Base-by-base conservation (phyloP, 1,284 basidiomycete genomes). In the Ganoderma lingzhi region DNA sequence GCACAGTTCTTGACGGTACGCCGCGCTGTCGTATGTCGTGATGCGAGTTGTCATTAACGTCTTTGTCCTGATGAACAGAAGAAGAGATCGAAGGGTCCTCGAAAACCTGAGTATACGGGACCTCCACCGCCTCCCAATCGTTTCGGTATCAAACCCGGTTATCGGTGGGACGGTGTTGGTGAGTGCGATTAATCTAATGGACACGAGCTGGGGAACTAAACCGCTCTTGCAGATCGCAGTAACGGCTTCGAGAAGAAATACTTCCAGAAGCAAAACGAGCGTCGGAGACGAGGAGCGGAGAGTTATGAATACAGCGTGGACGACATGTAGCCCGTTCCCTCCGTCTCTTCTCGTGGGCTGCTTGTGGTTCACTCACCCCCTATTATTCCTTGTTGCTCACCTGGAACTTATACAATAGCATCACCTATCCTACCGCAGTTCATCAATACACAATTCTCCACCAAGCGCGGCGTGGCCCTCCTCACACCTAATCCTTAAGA, bases 161-260 rank as follows among this genome's bases (percentile, higher is more conserved):
- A 97, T 79, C 87, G 97, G 75, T 99, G 97, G 97, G 97, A 99
- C 79, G 96, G 96, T 59, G 96, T 97, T 67, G 95, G 95, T 96
- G 76, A 78, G 90, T 89, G 4, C 17, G 41, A n/a, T 45, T 41
- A 42, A 28, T 23, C 12, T 2, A 23, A 32, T 62, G 32, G 39
- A 56, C 44, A 8, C 62, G 2, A 23, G 32, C 51, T 8, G 30
- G 39, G n/a, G n/a, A 51, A 48, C 23, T 48, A n/a, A 65, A 28
- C 19, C n/a, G 48, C 64, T 6, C 2, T 42, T 42, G 5, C 76
- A 96, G 96, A 97, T 77, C 89, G 97, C 67, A 90, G 96, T 1
- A 99, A 93, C 73, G 97, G 97, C 1, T 99, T 97, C 74, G 97
- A 99, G 83, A 95, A 93, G 84, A 96, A 96, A 75, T 84, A 90